Base-by-base conservation (phyloP, 805 yeast species). In the Starmera caribaea region DNA sequence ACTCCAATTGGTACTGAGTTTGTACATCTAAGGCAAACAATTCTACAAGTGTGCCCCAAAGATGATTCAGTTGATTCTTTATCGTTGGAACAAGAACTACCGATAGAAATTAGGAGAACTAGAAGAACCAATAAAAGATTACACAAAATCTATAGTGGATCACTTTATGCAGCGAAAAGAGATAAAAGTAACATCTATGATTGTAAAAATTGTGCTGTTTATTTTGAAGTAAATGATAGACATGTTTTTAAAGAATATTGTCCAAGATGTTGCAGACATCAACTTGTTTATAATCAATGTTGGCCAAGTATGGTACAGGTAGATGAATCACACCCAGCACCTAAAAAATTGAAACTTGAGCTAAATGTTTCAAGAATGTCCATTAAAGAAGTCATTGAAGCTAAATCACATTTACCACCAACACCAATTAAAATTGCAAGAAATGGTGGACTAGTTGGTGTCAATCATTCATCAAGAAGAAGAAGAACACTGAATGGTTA, bases 181-280 rank as follows among this genome's bases (percentile, higher is more conserved):
- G 41, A 39, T 3, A 30, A 36, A 8, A 17, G n/a, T 9, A 33
- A 36, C 4, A 26, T 52, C 5, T 56, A 47, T 38, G 61, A 57
- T 37, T 57, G 62, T 38, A 33, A 46, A 16, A 45, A 55, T 33
- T 57, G 62, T 46, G 62, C 61, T 1, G 43, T 48, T 13, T 57
- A 57, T 38, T 57, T 56, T 35, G 34, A 45, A 15, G 35, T 33
- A 13, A 16, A 35, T 8, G 6, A 29, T 2, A 11, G 8, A 1
- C 41, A 42, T 21, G 32, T 12, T 3, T 39, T 33, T 30, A 41
- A 26, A 30, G 42, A 42, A 16, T 55, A 51, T 34, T 58, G 63
- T 38, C 52, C 46, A 6, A 41, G 59, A 15, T 58, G 63, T 39
- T 33, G 36, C 0, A 43, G 63, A 2, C 63, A 58, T 42, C 52